A percentile compares a stretch with the other conserved stretches of the same genome.
These are phyloP conservation scores for Hyphodiscus sp. DNA, from an alignment of 2,329 filamentous ascomycete genomes.

Conservation along the genomic window DNA sequence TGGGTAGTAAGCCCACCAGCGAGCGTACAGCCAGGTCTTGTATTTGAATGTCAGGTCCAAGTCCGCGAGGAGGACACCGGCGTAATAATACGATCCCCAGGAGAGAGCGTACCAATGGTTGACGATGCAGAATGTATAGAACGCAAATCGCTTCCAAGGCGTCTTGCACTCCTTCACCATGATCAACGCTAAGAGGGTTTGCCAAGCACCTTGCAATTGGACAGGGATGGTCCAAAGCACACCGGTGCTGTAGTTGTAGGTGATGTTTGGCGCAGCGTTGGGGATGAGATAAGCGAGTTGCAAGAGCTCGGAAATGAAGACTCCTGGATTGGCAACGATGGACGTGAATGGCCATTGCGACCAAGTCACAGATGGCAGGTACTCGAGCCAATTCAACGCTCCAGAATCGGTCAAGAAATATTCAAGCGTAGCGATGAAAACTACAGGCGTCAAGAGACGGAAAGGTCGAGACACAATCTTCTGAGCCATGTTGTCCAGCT, in stretches of 20 bases:
- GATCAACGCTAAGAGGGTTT: conserved; percentile 36
- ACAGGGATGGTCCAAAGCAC: conserved; percentile 45
- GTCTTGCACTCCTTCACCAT: conserved; percentile 39
- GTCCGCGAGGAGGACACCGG: conserved; percentile 39
- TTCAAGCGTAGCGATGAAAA: conserved; percentile 36
- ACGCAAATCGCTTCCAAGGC: conserved; percentile 39
- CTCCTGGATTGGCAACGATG: conserved; percentile 34
- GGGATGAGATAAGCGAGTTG: conserved; percentile 41
- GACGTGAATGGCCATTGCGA: conserved; percentile 41
- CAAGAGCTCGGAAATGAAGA: conserved; percentile 38
- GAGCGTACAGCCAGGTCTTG: conserved; percentile 32
- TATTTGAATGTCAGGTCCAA: conserved; percentile 41
- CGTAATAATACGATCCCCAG: conserved; percentile 40
- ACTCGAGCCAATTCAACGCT: conserved; percentile 36
- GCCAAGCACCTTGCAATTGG: conserved; percentile 40
- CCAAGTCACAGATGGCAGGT: conserved; percentile 40
- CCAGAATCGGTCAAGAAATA: conserved; percentile 42
- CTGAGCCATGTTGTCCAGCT: conserved; percentile 37
- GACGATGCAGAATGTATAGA: conserved; percentile 37
- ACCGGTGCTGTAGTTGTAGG: conserved; percentile 42
- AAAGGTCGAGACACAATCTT: conserved; percentile 38
- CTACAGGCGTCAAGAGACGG: conserved; percentile 40
- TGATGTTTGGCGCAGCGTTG: conserved; percentile 41
- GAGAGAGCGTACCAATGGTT: conserved; percentile 41
- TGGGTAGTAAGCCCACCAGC: conserved; percentile 32